Evolutionary conservation across 106 monocot genomes (phyloP).

Genomic region (Platanthera zijinensis): DNA sequence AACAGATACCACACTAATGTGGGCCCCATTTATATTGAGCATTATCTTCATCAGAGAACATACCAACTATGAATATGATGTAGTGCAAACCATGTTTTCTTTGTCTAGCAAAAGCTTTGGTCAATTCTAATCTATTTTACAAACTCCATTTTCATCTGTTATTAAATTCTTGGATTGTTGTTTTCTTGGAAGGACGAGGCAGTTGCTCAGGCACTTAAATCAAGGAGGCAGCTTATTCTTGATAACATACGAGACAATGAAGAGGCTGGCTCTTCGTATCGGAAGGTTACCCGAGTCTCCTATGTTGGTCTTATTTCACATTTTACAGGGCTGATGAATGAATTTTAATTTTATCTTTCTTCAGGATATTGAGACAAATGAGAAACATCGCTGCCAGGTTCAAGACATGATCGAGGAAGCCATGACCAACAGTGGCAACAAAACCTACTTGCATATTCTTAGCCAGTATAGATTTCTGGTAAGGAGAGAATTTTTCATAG

Average conservation of each 20-base stretch:
- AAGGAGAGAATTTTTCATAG: slow-evolving; percentile 17
- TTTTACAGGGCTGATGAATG: not conserved
- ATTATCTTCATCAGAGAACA: no score
- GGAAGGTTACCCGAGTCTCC: slow-evolving; percentile 45
- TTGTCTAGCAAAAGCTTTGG: not conserved
- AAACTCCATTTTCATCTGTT: not conserved
- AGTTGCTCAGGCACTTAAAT: slow-evolving; percentile 49
- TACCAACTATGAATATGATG: not conserved
- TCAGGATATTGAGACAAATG: slow-evolving; percentile 89
- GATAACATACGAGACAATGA: slow-evolving; percentile 98
- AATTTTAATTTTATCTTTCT: slow-evolving; percentile 6
- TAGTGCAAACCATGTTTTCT: not conserved
- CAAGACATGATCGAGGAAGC: slow-evolving; percentile 96
- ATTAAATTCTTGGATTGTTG: slow-evolving; percentile 7
- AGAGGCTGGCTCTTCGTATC: slow-evolving; percentile 80
- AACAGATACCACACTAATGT: no score
- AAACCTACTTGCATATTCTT: slow-evolving; percentile 88
- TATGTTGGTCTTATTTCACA: not conserved
- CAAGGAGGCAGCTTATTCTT: slow-evolving; percentile 89
- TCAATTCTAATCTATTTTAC: not conserved
- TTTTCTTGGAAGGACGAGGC: slow-evolving; percentile 36
- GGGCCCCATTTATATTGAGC: no score
- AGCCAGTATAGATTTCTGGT: slow-evolving; percentile 94
- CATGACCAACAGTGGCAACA: slow-evolving; percentile 74
- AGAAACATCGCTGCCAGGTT: slow-evolving; percentile 61